A percentile compares a stretch with the other conserved stretches of the same genome.
Conservation (phyloP, 306 rosid species). For the Pterocarpus macrocarpus region DNA sequence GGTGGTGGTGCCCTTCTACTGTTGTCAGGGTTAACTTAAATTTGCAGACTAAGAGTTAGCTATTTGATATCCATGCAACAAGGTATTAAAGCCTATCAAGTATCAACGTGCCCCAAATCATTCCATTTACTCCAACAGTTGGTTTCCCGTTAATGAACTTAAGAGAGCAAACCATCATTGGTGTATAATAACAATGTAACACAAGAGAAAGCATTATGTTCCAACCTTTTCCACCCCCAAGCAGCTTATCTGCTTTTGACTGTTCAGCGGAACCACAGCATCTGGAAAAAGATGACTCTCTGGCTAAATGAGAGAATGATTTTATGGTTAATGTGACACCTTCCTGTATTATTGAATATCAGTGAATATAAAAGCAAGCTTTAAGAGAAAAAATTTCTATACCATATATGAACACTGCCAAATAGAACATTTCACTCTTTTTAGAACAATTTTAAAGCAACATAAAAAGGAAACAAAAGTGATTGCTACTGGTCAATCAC, state of each 20-base stretch:
- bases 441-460: constrained; percentile 28
- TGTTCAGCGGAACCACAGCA: constrained; percentile 53
- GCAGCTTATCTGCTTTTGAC: constrained; percentile 81
- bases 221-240: constrained; percentile 87
- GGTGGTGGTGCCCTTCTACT: constrained; percentile 23
- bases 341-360: constrained; percentile 68
- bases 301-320: constrained; percentile 74
- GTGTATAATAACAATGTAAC: constrained; percentile 21
- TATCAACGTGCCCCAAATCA: constrained; percentile 24
- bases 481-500: neutral
- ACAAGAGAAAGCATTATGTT: constrained; percentile 39
- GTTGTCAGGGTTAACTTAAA: constrained; percentile 28
- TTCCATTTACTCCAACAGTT: constrained; percentile 33
- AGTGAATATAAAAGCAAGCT: constrained; percentile 38
- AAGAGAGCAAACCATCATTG: constrained; percentile 29
- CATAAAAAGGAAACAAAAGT: constrained; percentile 35
- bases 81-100: neutral
- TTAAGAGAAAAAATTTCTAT: constrained; percentile 37
- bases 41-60: constrained; percentile 37
- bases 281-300: constrained; percentile 59
- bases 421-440: constrained; percentile 20
- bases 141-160: constrained; percentile 4
- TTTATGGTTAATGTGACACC: constrained; percentile 70
- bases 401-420: constrained; percentile 27
- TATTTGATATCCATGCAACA: constrained; percentile 22